A percentile compares a stretch with the other conserved stretches of the same genome.
Conservation (phyloP, 805 yeast species). For the Kurtzmaniella cleridarum region DNA sequence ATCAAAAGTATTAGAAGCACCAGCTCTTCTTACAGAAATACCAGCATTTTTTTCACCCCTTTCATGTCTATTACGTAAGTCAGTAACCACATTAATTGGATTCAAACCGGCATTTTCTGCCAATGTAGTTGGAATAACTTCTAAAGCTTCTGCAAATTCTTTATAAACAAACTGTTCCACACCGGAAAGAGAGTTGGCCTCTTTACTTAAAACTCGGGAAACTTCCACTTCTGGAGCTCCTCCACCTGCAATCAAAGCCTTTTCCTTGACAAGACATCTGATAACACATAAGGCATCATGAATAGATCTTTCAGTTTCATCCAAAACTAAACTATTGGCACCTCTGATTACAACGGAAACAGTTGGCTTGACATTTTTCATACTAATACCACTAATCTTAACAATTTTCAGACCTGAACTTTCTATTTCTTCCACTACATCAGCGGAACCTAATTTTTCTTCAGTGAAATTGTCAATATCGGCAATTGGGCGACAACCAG, state of each 20-base stretch:
- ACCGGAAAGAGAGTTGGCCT: conserved; percentile 69
- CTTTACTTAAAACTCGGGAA: conserved; percentile 66
- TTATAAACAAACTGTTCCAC: conserved; percentile 87
- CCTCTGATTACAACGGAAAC: conserved; percentile 93
- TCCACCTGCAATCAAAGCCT: conserved; percentile 94
- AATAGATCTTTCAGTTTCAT: conserved; percentile 94
- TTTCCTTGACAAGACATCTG: conserved; percentile 81
- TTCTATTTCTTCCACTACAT: conserved; percentile 85
- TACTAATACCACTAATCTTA: conserved; percentile 69
- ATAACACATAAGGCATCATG: conserved; percentile 97
- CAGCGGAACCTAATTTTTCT: conserved; percentile 88
- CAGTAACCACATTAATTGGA: conserved; percentile 87
- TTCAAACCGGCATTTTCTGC: conserved; percentile 95
- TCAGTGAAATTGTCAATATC: conserved; percentile 91
- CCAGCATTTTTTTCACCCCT: conserved; percentile 92
- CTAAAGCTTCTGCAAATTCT: conserved; percentile 88
- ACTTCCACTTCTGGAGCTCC: conserved; percentile 97
- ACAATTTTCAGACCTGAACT: conserved; percentile 87
- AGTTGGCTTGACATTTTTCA: conserved; percentile 55
- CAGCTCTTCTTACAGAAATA: conserved; percentile 88
- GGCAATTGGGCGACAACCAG: conserved; percentile 95
- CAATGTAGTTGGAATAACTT: conserved; percentile 86
- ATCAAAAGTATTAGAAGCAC: conserved; percentile 82
- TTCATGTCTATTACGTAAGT: conserved; percentile 85
- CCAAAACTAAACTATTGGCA: conserved; percentile 83